A percentile compares a stretch with the other conserved stretches of the same genome.
Evolutionary conservation across 345 rosid genomes (phyloP).

Genomic region (Psidium guajava): DNA sequence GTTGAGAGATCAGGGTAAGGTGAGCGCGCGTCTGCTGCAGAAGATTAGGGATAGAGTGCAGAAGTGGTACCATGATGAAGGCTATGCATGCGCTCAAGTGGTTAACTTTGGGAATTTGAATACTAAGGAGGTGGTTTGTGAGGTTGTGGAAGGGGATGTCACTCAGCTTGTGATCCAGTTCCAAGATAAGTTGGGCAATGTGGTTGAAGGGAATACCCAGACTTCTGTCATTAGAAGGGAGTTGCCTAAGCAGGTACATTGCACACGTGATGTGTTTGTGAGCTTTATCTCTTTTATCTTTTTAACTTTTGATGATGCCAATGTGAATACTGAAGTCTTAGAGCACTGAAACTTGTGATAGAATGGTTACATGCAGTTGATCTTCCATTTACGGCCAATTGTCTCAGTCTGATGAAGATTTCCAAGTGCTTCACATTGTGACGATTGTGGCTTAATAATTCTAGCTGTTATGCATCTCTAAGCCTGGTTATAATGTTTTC

Average conservation of each 20-base stretch:
- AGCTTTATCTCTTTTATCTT: neutral
- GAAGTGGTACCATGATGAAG: constrained; percentile 96
- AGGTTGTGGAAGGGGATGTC: constrained; percentile 95
- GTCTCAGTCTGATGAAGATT: neutral
- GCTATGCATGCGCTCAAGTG: constrained; percentile 94
- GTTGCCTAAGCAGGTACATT: constrained; percentile 64
- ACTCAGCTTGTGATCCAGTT: constrained; percentile 75
- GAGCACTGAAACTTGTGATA: neutral
- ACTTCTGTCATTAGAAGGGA: constrained; percentile 71
- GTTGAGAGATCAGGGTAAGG: constrained; percentile 72
- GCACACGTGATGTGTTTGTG: neutral
- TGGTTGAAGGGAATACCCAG: constrained; percentile 87
- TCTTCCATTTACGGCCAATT: neutral
- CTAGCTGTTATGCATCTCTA: neutral
- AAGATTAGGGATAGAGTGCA: constrained; percentile 88
- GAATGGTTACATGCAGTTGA: neutral
- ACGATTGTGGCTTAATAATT: neutral
- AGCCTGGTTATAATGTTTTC: neutral
- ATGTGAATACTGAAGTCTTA: neutral
- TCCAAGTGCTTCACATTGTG: neutral
- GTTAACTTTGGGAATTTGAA: constrained; percentile 95
- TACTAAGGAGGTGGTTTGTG: constrained; percentile 93
- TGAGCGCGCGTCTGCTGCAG: constrained; percentile 86
- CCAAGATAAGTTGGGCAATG: constrained; percentile 93
- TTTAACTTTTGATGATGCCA: neutral